Conservation (phyloP, 1,284 basidiomycete species). For the Pseudozyma thailandica region DNA sequence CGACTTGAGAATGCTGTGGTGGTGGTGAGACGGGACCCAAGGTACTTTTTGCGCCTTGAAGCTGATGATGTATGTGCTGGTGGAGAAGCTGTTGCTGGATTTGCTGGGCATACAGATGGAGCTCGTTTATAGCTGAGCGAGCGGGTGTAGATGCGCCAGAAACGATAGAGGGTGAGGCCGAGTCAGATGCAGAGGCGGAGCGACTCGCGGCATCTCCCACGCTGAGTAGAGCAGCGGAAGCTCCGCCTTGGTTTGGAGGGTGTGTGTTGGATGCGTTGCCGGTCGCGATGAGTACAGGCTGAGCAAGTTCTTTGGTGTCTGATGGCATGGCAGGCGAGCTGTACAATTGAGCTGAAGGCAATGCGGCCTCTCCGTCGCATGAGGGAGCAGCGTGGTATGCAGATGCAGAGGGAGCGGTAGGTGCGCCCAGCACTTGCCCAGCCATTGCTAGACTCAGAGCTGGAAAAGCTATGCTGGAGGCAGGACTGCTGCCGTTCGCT, state of each 20-base stretch:
- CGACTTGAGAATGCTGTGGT: constrained; percentile 3
- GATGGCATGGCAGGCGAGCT: constrained; percentile 33
- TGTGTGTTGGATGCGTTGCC: neutral
- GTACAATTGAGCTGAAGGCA: constrained; percentile 21
- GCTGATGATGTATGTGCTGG: constrained; percentile 41
- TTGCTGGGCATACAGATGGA: constrained; percentile 42
- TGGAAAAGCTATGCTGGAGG: constrained; percentile 14
- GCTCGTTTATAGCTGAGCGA: constrained; percentile 27
- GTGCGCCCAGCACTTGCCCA: constrained; percentile 23
- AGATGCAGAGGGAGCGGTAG: constrained; percentile 1
- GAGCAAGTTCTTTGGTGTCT: constrained; percentile 37
- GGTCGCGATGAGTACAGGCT: constrained; percentile 25
- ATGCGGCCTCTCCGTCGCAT: neutral
- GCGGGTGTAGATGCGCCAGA: constrained; percentile 41
- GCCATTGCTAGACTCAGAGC: constrained; percentile 36
- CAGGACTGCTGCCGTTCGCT: constrained; percentile 7
- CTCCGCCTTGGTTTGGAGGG: neutral
- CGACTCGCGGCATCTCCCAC: constrained; percentile 13
- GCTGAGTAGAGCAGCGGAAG: constrained; percentile 21
- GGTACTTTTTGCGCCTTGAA: neutral
- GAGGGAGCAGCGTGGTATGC: neutral
- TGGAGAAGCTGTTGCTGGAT: constrained; percentile 43
- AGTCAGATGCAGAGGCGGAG: constrained; percentile 31
- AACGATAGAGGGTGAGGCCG: constrained; percentile 28
- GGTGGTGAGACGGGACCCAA: constrained; percentile 1